A percentile compares a stretch with the other conserved stretches of the same genome.
phyloP scores from a whole-genome alignment of 768 basidiomycete genomes.

The Calocera cornea region DNA sequence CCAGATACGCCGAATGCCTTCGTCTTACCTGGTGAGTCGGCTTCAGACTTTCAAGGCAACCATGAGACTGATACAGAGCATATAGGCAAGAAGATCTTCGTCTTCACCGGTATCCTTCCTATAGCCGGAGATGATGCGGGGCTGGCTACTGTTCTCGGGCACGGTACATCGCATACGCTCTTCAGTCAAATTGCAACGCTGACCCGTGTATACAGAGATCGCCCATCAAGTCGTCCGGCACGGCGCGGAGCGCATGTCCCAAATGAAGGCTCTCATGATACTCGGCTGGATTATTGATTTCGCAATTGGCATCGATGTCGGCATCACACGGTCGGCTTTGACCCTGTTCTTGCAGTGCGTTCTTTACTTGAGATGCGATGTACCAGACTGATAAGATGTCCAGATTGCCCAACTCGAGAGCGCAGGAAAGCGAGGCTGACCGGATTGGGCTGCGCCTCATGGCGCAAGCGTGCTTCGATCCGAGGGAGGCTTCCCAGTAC shows the following conservation, averaged over 20 bases:
- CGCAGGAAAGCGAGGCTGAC: slow-evolving; percentile 79
- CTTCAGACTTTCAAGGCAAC: slow-evolving; percentile 3
- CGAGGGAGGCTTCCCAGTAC: slow-evolving; percentile 58
- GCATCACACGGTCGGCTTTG: slow-evolving; percentile 36
- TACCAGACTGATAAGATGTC: neutral
- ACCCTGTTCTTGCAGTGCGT: slow-evolving; percentile 37
- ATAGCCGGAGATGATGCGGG: slow-evolving; percentile 66
- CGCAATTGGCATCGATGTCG: slow-evolving; percentile 42
- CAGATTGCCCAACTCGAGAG: slow-evolving; percentile 70
- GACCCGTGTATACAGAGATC: slow-evolving; percentile 40
- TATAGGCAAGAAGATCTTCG: slow-evolving; percentile 54
- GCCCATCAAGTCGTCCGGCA: slow-evolving; percentile 55
- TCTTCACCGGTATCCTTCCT: slow-evolving; percentile 81
- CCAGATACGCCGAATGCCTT: slow-evolving; percentile 59
- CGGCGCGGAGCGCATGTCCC: slow-evolving; percentile 37
- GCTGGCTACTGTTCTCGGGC: slow-evolving; percentile 69
- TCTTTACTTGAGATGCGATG: neutral
- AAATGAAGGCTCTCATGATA: slow-evolving; percentile 29
- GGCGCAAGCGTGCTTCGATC: slow-evolving; percentile 78
- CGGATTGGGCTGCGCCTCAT: slow-evolving; percentile 69
- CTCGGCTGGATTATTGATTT: slow-evolving; percentile 33
- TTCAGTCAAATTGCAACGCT: neutral
- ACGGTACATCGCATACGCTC: slow-evolving; percentile 39
- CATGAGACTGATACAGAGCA: neutral
- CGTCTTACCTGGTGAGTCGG: slow-evolving; percentile 48